Conservation (phyloP, 169 alveolate species). For the Perkinsus olseni region DNA sequence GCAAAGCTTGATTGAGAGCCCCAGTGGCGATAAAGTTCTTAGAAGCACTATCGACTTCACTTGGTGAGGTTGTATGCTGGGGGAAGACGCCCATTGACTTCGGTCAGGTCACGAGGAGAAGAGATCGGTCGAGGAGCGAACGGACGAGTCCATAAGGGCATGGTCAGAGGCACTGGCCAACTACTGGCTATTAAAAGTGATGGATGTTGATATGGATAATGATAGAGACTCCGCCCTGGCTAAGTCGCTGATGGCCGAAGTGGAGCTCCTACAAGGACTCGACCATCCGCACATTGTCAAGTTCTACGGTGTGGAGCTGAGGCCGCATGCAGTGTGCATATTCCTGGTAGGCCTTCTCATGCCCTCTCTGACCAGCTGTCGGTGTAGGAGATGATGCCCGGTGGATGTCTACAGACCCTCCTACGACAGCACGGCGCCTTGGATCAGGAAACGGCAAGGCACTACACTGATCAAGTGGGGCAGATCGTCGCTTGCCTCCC, state of each 20-base stretch:
- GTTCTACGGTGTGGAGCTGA: constrained; percentile 37
- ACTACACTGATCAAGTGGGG: constrained; percentile 51
- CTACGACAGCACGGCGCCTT: constrained; percentile 45
- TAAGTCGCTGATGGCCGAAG: constrained; percentile 40
- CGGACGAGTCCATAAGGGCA: constrained; percentile 43
- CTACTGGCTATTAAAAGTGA: constrained; percentile 29
- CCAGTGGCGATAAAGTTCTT: not conserved
- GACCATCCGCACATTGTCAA: constrained; percentile 52
- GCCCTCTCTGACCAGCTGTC: not conserved
- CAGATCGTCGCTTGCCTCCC: no score
- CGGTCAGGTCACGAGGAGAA: not conserved
- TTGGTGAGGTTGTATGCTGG: not conserved
- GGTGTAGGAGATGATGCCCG: constrained; percentile 48
- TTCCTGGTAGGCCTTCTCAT: not conserved
- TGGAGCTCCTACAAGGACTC: constrained; percentile 43
- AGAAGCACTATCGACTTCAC: not conserved
- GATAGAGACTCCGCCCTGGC: constrained; percentile 7
- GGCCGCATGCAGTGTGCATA: constrained; percentile 43
- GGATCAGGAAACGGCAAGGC: constrained; percentile 41
- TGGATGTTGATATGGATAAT: constrained; percentile 25
- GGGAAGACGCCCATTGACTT: not conserved
- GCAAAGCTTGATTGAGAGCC: not conserved
- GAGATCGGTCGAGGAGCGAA: constrained; percentile 34
- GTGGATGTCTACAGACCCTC: constrained; percentile 46
- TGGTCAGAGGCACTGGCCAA: constrained; percentile 18